phyloP scores from a whole-genome alignment of 2,329 filamentous ascomycete genomes.

The Colletotrichum camelliae region DNA sequence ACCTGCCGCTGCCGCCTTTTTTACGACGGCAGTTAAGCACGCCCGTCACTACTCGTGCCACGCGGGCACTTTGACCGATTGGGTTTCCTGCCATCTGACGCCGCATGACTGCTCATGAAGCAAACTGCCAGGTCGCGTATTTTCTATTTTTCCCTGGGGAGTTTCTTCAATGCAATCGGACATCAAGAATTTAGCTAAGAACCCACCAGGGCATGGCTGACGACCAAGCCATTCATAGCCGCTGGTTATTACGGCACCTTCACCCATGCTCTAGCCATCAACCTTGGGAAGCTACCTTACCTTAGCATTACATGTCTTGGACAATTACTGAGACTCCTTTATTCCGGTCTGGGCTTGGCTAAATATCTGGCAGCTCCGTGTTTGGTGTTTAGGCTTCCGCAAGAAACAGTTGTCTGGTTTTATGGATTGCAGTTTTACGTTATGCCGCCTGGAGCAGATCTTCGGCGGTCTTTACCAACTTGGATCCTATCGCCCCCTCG shows the following conservation, averaged over 20 bases:
- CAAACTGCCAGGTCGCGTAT: not conserved
- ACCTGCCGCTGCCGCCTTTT: not conserved
- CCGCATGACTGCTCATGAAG: not conserved
- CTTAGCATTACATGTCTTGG: rapidly evolving
- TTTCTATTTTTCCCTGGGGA: not conserved
- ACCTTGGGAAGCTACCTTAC: rapidly evolving
- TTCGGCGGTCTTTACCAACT: not conserved
- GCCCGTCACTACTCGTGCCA: not conserved
- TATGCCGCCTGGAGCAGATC: not conserved
- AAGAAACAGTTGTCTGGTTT: not conserved
- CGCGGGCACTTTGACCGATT: not conserved
- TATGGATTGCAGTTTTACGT: not conserved
- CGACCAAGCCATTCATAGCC: too few relatives aligned
- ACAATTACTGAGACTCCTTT: not conserved
- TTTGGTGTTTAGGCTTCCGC: not conserved
- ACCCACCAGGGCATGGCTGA: too few relatives aligned
- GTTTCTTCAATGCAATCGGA: rapidly evolving
- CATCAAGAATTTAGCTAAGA: not conserved
- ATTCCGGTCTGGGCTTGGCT: rapidly evolving
- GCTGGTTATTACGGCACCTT: not conserved
- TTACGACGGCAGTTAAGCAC: not conserved
- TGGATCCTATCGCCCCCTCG: not conserved
- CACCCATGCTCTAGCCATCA: not conserved
- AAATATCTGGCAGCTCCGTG: not conserved
- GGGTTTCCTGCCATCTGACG: not conserved